Percentiles rank a stretch among this genome's conserved stretches.
These are phyloP conservation scores for Leccinum sublutescens DNA, from an alignment of 768 basidiomycete species.

Conservation along the genomic window DNA sequence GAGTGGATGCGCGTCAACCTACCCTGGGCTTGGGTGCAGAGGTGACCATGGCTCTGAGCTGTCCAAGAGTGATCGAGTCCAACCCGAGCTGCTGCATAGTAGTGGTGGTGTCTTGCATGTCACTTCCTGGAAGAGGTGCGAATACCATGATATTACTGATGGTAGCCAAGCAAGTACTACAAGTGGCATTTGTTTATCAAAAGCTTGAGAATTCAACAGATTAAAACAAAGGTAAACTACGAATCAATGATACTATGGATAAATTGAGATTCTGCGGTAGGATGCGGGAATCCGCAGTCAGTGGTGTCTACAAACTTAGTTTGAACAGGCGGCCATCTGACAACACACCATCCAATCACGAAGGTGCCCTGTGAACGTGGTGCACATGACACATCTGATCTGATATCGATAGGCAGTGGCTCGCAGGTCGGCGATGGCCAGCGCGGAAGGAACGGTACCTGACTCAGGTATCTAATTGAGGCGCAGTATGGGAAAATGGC, in stretches of 20 bases:
- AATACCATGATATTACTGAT: conserved; percentile 34
- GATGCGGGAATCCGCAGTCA: conserved; percentile 8
- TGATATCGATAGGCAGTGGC: conserved; percentile 16
- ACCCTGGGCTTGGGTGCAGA: conserved; percentile 77
- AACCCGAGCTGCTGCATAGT: conserved; percentile 43
- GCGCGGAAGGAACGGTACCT: conserved; percentile 5
- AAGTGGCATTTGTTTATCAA: conserved; percentile 23
- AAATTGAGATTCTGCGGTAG: neutral
- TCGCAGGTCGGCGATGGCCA: conserved; percentile 24
- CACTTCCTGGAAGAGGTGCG: conserved; percentile 27
- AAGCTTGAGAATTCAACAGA: conserved; percentile 27
- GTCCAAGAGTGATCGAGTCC: conserved; percentile 79
- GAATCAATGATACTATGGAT: neutral
- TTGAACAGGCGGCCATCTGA: neutral
- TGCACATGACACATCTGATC: conserved; percentile 7
- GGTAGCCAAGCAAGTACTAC: neutral
- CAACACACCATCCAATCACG: conserved; percentile 8
- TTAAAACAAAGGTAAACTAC: conserved; percentile 20
- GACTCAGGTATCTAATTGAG: conserved; percentile 12
- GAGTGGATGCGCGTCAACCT: conserved; percentile 22
- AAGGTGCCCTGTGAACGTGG: conserved; percentile 4
- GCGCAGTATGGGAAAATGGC: conserved; percentile 8
- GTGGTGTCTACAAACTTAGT: conserved; percentile 7
- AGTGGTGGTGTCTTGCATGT: conserved; percentile 31
- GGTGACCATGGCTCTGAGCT: conserved; percentile 71